phyloP scores from a whole-genome alignment of 2,329 filamentous ascomycete genomes.

The Aspergillus alliaceus region DNA sequence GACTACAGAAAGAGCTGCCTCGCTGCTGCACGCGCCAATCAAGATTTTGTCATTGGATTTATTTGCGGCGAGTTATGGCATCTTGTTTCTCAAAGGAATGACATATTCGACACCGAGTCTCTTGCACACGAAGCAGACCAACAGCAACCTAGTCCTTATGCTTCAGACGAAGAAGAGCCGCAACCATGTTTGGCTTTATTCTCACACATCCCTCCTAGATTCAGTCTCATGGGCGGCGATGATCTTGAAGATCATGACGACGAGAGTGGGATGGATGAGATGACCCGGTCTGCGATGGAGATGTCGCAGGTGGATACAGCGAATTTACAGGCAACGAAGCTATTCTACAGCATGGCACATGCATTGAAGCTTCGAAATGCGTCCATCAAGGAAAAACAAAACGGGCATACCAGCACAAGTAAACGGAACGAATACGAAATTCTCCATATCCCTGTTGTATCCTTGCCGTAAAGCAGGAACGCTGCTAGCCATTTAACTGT shows the following conservation, averaged over 20 bases:
- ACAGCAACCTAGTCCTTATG: conserved; percentile 18
- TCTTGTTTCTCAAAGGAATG: conserved; percentile 27
- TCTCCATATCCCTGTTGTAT: conserved; percentile 16
- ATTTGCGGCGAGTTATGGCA: conserved; percentile 37
- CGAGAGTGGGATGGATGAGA: not conserved
- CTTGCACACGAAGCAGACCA: conserved; percentile 13
- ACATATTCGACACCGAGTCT: conserved; percentile 26
- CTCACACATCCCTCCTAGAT: conserved; percentile 15
- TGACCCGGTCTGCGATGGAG: not conserved
- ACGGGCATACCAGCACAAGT: not conserved
- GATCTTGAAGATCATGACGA: conserved; percentile 14
- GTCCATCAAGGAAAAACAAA: not conserved
- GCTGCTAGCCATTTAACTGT: not conserved
- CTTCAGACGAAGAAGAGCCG: conserved; percentile 15
- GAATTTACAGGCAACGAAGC: conserved; percentile 12
- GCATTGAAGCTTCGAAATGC: conserved; percentile 13
- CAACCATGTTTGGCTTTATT: conserved; percentile 16
- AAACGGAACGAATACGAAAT: not conserved
- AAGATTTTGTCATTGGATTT: conserved; percentile 43
- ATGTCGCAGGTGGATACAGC: conserved; percentile 4
- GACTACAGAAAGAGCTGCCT: conserved; percentile 37
- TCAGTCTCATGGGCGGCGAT: conserved; percentile 12
- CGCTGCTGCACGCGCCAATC: conserved; percentile 39
- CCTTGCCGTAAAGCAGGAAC: conserved; percentile 9
- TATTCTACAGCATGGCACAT: conserved; percentile 11